Evolutionary conservation across 495 filamentous ascomycete genomes (phyloP), one percentile per base, ranked within the genome.

Genomic region (Penicillium silybi): DNA sequence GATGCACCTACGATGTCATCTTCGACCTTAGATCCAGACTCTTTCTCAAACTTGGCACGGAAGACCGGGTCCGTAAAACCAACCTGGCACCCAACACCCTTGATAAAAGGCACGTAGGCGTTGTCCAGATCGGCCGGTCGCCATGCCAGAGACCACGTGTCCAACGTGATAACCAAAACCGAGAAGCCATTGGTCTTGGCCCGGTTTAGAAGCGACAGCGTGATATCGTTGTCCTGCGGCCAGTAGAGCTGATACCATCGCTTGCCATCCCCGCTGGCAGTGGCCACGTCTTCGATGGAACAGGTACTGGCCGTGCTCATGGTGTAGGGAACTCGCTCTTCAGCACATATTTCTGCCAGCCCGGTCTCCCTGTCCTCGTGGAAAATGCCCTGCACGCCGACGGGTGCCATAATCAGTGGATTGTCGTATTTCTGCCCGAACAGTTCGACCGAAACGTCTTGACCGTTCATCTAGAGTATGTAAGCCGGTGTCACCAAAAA

Each of bases 211-310:
- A 88, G 63, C 4, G 80, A 81, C 0, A 75, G 52, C 0, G 86
- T 87, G 41, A 87, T 62, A 4, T 81, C 72, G 39, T 83, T 71
- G 59, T 83, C 75, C 15, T 65, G 56, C 2, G 83, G 83, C 81
- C 84, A 86, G 65, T 89, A 90, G 7, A 90, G 74, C 61, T 90
- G 86, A 60, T 79, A 89, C 76, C 81, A 84, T 20, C 52, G 68
- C 60, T 65, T 78, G 51, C 54, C 77, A 51, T 65, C 68, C 45
- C 40, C 65, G 61, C 44, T 70, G 44, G 57, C 73, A 6, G 68
- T 57, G 3, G 74, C 72, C 2, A 85, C 79, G 8, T 84, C 79
- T 59, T 82, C 79, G 40, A 84, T 74, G 1, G 76, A 67, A 49
- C 73, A 74, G 11, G 72, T 84, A 10, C 78, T 73, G 34, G 76